Evolutionary conservation across 2,329 filamentous ascomycete genomes (phyloP).

Genomic region (Aspergillus sp.): DNA sequence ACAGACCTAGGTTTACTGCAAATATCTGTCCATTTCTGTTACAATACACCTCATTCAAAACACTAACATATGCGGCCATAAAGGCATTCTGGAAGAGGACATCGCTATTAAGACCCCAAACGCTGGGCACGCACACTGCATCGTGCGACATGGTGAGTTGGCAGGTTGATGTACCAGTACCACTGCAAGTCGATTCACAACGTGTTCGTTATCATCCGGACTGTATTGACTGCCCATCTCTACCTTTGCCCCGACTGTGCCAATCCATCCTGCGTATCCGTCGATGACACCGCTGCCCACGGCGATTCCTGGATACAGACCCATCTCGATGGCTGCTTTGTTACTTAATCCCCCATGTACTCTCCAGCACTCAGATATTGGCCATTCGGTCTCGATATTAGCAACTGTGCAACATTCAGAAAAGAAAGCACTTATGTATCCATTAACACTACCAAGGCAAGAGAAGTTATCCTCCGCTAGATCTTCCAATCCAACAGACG

Average conservation of each 20-base stretch:
- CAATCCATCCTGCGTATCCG: slow-evolving; percentile 97
- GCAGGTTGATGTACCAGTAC: slow-evolving; percentile 95
- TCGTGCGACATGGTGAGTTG: slow-evolving; percentile 93
- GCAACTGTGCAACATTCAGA: slow-evolving; percentile 10
- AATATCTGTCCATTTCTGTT: no score
- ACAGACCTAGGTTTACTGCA: no score
- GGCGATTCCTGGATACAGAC: slow-evolving; percentile 79
- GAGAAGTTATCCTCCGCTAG: slow-evolving; percentile 82
- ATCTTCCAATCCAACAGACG: slow-evolving; percentile 79
- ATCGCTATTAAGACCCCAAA: slow-evolving; percentile 96
- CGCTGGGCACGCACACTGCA: slow-evolving; percentile 87
- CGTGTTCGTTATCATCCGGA: slow-evolving; percentile 81
- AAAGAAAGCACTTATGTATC: slow-evolving; percentile 69
- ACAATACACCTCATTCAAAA: no score
- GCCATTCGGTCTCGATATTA: slow-evolving; percentile 63
- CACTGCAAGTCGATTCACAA: slow-evolving; percentile 85
- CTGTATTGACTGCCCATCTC: slow-evolving; percentile 63
- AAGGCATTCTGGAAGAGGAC: slow-evolving; percentile 87
- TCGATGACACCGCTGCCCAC: slow-evolving; percentile 97
- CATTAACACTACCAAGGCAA: slow-evolving; percentile 89
- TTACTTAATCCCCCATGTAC: slow-evolving; percentile 79
- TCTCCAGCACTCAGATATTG: slow-evolving; percentile 89
- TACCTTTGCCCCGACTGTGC: slow-evolving; percentile 96
- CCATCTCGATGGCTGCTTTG: slow-evolving; percentile 76
- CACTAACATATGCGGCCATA: slow-evolving; percentile 58